phyloP scores from a whole-genome alignment of 116 monocot species.

The Thalassia testudinum region DNA sequence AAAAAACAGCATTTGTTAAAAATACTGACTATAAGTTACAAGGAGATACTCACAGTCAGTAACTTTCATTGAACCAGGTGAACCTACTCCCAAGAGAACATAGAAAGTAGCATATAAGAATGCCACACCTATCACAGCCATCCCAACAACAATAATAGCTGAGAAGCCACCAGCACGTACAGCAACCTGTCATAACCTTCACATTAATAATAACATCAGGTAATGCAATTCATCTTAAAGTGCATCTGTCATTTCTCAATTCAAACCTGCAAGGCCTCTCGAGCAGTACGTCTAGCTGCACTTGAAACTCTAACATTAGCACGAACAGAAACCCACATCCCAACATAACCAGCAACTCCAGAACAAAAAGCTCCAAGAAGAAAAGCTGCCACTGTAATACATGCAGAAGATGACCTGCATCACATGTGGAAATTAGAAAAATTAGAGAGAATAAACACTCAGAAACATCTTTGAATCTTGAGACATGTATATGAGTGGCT shows the following conservation, averaged over 20 bases:
- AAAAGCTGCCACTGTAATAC: constrained; percentile 90
- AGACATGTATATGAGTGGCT: neutral
- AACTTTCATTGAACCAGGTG: constrained; percentile 88
- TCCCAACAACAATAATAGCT: constrained; percentile 95
- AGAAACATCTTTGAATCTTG: too few species aligned
- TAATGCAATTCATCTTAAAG: too few species aligned
- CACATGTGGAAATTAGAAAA: neutral
- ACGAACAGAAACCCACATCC: constrained; percentile 99
- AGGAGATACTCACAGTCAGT: constrained; percentile 66
- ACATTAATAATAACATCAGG: too few species aligned
- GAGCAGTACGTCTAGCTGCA: constrained; percentile 94
- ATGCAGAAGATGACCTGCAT: constrained; percentile 66
- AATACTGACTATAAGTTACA: too few species aligned
- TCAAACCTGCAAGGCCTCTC: constrained; percentile 91
- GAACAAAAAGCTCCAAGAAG: constrained; percentile 97
- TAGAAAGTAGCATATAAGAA: constrained; percentile 93
- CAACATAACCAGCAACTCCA: constrained; percentile 95
- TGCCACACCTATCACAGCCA: constrained; percentile 95
- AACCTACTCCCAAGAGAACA: constrained; percentile 73
- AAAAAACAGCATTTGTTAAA: too few species aligned
- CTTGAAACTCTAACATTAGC: constrained; percentile 98
- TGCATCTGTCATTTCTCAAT: too few species aligned
- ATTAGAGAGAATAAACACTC: neutral
- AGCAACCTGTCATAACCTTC: constrained; percentile 42
- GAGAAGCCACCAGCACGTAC: constrained; percentile 99